Percentiles rank a stretch among this genome's conserved stretches.
phyloP scores from a whole-genome alignment of 139 green algal genomes.

The Picochlorum sp. region DNA sequence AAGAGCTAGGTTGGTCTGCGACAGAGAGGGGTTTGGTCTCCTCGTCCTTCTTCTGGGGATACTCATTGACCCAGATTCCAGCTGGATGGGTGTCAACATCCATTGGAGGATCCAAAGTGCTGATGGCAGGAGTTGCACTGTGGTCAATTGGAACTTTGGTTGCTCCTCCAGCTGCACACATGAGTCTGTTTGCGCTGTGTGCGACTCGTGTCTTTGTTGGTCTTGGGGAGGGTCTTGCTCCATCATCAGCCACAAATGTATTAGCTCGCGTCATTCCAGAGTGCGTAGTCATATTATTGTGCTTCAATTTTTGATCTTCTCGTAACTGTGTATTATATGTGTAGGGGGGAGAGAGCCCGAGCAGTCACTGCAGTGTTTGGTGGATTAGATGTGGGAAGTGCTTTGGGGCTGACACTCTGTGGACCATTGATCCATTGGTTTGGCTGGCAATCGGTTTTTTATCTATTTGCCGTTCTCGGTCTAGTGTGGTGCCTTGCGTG shows the following conservation, averaged over 20 bases:
- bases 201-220: slow-evolving; percentile 79
- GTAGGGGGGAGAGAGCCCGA: slow-evolving; percentile 50
- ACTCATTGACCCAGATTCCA: slow-evolving; percentile 86
- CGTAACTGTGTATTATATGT: no score
- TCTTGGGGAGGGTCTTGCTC: slow-evolving; percentile 91
- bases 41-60: slow-evolving; percentile 97
- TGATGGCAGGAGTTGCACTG: slow-evolving; percentile 74
- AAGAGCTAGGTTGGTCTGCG: slow-evolving; percentile 85
- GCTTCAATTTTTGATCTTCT: background rate
- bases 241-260: slow-evolving; percentile 83
- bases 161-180: slow-evolving; percentile 64
- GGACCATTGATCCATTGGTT: slow-evolving; percentile 76
- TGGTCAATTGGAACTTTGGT: slow-evolving; percentile 89
- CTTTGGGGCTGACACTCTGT: slow-evolving; percentile 74
- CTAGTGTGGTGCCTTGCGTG: slow-evolving; percentile 75
- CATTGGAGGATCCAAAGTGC: slow-evolving; percentile 75
- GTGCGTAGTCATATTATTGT: slow-evolving; percentile 2
- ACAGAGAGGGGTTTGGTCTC: slow-evolving; percentile 84
- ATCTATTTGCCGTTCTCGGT: slow-evolving; percentile 87
- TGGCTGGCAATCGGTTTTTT: slow-evolving; percentile 94
- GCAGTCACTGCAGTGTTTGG: slow-evolving; percentile 87
- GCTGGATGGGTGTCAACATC: slow-evolving; percentile 83
- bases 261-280: slow-evolving; percentile 62
- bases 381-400: slow-evolving; percentile 82
- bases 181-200: slow-evolving; percentile 72